Evolutionary conservation across 495 filamentous ascomycete genomes (phyloP), one percentile per base, ranked within the genome.

Genomic region (Aspergillus ellipticus): DNA sequence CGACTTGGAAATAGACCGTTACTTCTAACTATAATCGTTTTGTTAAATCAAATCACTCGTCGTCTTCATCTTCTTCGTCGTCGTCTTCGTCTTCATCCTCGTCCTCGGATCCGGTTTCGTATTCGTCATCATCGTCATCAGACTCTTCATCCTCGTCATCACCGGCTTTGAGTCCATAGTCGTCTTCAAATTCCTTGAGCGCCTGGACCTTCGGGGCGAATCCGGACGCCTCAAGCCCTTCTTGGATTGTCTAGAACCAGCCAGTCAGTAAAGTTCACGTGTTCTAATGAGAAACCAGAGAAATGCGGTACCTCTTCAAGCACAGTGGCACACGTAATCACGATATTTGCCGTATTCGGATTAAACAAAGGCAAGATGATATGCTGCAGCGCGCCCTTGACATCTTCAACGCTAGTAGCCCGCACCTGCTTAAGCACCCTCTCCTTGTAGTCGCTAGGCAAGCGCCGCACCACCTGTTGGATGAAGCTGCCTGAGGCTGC

Each of bases 321-420:
- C 41, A 89, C 82, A 31, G 87, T 85, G 20, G 89, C 88, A 67
- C 92, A 95, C n/a, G 94, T 94, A 53, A 96, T 79, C 7, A 96
- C 83, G 28, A 96, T 73, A 62, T 97, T 93, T 46, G 89, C 85
- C 50, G 76, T 89, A 56, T 83, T 80, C 0, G 90, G 81, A 51
- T 81, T 77, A 66, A 99, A 96, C 17, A 92, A 75, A 0, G 89
- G 88, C 65, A 95, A 56, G 21, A 99, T 74, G 17, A 92, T 76
- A 13, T 90, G 85, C 49, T 74, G 81, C 74, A 97, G 81, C 13
- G 85, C 89, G 21, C 76, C 75, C 64, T 84, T 88, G 54, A 97
- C 83, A 62, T 97, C 85, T 9, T 92, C 89, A 0, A 82, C 81
- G 9, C 74, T 85, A 16, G 94, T 90, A 47, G 82, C 79, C 52